Conservation (phyloP, 176 grass and related monocot genomes). For the Eragrostis nindensis region DNA sequence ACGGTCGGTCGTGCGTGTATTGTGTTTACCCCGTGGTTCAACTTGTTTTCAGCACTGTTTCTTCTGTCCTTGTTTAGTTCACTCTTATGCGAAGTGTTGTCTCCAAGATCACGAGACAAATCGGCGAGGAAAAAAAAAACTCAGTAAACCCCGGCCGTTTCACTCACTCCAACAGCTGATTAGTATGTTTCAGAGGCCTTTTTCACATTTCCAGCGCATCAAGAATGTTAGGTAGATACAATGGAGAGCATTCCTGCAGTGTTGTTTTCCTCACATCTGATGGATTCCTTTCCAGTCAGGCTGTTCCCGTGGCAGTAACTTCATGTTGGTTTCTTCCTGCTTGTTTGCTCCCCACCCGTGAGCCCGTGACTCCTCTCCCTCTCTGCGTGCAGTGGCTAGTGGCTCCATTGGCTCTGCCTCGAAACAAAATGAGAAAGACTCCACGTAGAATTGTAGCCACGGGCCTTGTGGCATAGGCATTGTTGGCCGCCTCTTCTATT, state of each 20-base stretch:
- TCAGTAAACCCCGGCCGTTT: no score
- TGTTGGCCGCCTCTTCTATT: no score
- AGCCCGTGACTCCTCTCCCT: background rate
- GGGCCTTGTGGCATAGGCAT: no score
- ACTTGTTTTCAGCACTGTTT: slow-evolving; percentile 36
- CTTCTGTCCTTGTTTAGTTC: background rate
- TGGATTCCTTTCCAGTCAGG: slow-evolving; percentile 14
- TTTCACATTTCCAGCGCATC: background rate
- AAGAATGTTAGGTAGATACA: background rate
- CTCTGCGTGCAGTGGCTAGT: slow-evolving; percentile 24
- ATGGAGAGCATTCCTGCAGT: background rate
- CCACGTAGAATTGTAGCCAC: no score
- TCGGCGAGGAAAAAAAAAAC: background rate
- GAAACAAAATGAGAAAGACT: background rate
- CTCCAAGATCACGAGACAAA: background rate
- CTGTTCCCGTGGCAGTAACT: background rate
- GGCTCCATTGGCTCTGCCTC: no score
- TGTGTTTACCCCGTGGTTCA: slow-evolving; percentile 24
- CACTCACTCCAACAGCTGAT: background rate
- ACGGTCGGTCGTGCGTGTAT: background rate
- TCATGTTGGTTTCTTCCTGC: slow-evolving; percentile 10
- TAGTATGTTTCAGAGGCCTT: background rate
- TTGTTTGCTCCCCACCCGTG: slow-evolving; percentile 27
- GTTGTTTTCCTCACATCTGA: background rate
- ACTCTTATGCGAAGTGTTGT: no score